Evolutionary conservation across 331 rosid species (phyloP).

Genomic region (Saraca asoca): DNA sequence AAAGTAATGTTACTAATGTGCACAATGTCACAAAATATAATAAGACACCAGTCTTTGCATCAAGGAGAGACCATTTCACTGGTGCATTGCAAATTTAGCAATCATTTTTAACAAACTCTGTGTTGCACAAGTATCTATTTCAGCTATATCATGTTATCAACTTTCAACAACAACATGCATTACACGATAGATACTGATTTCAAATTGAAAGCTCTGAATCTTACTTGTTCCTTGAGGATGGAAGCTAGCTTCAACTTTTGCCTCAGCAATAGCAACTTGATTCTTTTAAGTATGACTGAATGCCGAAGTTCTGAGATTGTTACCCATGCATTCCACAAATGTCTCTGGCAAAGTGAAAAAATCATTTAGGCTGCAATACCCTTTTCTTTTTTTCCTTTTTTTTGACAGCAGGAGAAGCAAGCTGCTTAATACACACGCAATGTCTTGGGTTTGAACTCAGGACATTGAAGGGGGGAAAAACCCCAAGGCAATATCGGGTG

Average conservation of each 20-base stretch:
- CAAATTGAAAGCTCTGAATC: conserved; percentile 42
- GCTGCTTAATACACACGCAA: conserved; percentile 12
- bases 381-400: conserved; percentile 12
- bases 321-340: conserved; percentile 98
- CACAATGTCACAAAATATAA: conserved; percentile 5
- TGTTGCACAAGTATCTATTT: neutral
- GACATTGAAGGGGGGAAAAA: no score
- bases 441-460: no score
- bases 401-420: conserved; percentile 13
- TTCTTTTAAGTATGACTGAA: conserved; percentile 89
- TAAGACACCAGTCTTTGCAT: conserved; percentile 10
- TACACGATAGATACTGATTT: conserved; percentile 23
- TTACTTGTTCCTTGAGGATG: conserved; percentile 91
- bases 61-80: conserved; percentile 2
- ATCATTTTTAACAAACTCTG: conserved; percentile 19
- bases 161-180: conserved; percentile 28
- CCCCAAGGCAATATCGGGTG: no score
- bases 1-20: conserved; percentile 5
- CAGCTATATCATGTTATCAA: conserved; percentile 13
- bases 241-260: conserved; percentile 90
- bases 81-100: conserved; percentile 8
- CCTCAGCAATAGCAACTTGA: conserved; percentile 88
- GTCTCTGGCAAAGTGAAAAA: conserved; percentile 64
- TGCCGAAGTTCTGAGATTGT: conserved; percentile 94
- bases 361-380: conserved; percentile 3